phyloP scores from a whole-genome alignment of 495 filamentous ascomycete genomes.

The Evernia prunastri region DNA sequence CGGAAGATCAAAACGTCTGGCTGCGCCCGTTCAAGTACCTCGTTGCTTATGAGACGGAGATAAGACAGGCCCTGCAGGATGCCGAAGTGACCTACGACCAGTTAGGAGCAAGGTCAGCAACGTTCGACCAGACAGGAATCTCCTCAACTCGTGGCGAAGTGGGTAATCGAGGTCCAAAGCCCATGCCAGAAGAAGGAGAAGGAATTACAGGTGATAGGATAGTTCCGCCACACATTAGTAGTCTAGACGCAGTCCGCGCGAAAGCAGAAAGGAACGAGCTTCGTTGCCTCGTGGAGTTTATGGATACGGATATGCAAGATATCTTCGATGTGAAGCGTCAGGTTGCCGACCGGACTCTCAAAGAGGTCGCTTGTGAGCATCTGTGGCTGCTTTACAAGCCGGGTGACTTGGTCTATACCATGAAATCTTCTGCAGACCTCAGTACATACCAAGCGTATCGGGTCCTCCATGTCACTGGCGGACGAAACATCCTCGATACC shows the following conservation, averaged over 20 bases:
- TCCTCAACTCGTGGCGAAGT: background rate
- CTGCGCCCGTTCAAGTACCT: slow-evolving; percentile 11
- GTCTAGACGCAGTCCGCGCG: background rate
- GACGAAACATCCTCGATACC: background rate
- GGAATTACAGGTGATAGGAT: background rate
- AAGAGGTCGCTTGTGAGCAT: slow-evolving; percentile 32
- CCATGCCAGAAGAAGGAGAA: background rate
- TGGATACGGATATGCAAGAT: slow-evolving; percentile 26
- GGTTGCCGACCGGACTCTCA: slow-evolving; percentile 7
- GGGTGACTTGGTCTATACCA: slow-evolving; percentile 27
- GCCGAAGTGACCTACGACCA: background rate
- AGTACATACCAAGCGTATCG: slow-evolving; percentile 8
- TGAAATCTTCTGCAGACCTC: background rate
- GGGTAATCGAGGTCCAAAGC: background rate
- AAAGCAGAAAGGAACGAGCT: slow-evolving; percentile 18
- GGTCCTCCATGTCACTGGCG: slow-evolving; percentile 13
- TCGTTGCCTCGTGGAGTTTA: slow-evolving; percentile 28
- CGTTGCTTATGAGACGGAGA: slow-evolving; percentile 6
- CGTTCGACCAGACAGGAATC: background rate
- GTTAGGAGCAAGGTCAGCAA: background rate
- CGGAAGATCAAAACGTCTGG: background rate
- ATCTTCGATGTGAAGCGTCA: slow-evolving; percentile 13
- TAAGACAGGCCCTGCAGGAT: background rate
- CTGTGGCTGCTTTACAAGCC: slow-evolving; percentile 38
- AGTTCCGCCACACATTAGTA: background rate